phyloP scores from a whole-genome alignment of 495 filamentous ascomycete species.

The Daldinia decipiens region DNA sequence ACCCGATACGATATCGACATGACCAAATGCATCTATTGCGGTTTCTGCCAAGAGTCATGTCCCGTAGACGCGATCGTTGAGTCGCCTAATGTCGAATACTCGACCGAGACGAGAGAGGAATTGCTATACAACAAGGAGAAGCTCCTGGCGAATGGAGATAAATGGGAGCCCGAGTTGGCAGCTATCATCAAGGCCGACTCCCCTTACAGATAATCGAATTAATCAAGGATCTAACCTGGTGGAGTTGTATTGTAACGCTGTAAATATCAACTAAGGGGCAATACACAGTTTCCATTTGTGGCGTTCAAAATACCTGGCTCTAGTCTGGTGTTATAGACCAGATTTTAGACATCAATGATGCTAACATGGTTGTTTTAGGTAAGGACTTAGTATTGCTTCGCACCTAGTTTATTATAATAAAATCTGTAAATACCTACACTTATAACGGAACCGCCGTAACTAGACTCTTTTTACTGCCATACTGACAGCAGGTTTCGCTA shows the following conservation, averaged over 20 bases:
- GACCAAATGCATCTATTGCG: slow-evolving; percentile 99
- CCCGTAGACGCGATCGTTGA: slow-evolving; percentile 98
- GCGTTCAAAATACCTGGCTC: slow-evolving; percentile 24
- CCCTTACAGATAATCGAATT: slow-evolving; percentile 76
- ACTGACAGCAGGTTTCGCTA: not conserved
- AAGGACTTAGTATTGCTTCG: not conserved
- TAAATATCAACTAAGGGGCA: slow-evolving; percentile 41
- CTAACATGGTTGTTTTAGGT: not conserved
- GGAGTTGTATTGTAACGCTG: slow-evolving; percentile 38
- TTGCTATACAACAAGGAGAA: slow-evolving; percentile 98
- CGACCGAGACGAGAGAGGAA: slow-evolving; percentile 97
- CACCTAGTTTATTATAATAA: slow-evolving; percentile 4
- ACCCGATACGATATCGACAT: slow-evolving; percentile 99
- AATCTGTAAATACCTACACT: not conserved
- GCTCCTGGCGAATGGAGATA: slow-evolving; percentile 87
- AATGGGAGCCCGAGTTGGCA: slow-evolving; percentile 98
- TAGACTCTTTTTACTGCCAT: not conserved
- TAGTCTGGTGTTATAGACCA: not conserved
- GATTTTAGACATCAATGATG: not conserved
- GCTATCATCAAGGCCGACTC: slow-evolving; percentile 89
- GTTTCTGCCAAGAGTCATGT: slow-evolving; percentile 98
- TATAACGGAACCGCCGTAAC: too few species aligned
- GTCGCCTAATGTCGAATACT: slow-evolving; percentile 96
- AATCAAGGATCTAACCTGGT: slow-evolving; percentile 10
- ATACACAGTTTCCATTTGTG: slow-evolving; percentile 39